Base-by-base conservation (phyloP, 176 grass and related monocot species). In the Echinochloa phyllopogon region DNA sequence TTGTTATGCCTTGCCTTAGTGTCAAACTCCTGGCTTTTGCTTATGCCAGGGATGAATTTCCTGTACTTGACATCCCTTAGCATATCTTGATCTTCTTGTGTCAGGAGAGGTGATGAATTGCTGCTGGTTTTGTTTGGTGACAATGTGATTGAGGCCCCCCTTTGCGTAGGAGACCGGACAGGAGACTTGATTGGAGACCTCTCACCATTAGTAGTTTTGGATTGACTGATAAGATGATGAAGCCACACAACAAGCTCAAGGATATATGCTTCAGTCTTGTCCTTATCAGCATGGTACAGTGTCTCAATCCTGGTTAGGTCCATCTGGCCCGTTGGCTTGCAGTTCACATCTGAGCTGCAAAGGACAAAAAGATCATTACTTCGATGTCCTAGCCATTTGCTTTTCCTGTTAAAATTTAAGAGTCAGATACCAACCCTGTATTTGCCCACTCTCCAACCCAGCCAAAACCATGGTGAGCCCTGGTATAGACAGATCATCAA, bases 1-100 rank as follows among this genome's bases (percentile, higher is more conserved):
- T 90, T 90, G 71, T 79, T 84, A 76, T 89, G 81, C 50, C 86
- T 95, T 47, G 75, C 66, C 29, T 72, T 86, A n/a, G 64, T 89
- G 63, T 89, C 93, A 57, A 98, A 95, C 89, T 98, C 93, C 84
- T 98, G 96, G 71, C 96, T 98, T 82, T 90, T 98, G 85, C 96
- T 98, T 63, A 95, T 88, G 68, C 96, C 93, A 20, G 96, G 96
- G 59, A 92, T 83, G 66, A 95, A 92, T 72, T 98, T 95, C 85
- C 81, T 90, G 74, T 88, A 92, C 57, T 94, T 98, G 62, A 98
- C 96, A 51, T 89, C 89, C 62, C 60, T 88, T 83, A 98, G 83
- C 96, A 98, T 95, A 83, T 94, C 93, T 90, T 98, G 93, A 67
- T 98, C 96, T 90, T 98, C 93, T 87, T 84, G 91, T 6, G 91